phyloP scores from a whole-genome alignment of 2,329 filamentous ascomycete genomes.

The Aspergillus flavus region DNA sequence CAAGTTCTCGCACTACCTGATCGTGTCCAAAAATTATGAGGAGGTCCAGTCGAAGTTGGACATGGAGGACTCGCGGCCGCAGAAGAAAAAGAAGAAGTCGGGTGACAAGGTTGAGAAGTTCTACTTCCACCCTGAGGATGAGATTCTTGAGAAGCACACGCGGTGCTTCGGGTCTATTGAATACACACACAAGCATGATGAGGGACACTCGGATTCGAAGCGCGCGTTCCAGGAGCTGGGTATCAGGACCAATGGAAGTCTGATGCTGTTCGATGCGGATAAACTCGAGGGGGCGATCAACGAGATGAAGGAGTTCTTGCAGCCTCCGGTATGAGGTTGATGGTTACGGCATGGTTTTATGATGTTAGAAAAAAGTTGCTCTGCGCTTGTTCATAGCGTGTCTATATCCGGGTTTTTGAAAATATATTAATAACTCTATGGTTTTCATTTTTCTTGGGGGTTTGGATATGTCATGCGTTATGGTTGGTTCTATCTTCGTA shows the following conservation, averaged over 20 bases:
- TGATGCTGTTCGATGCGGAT: conserved; percentile 81
- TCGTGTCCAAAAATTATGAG: conserved; percentile 88
- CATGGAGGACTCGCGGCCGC: conserved; percentile 61
- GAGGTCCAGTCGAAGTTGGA: conserved; percentile 84
- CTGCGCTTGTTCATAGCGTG: conserved; percentile 7
- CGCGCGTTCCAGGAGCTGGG: conserved; percentile 92
- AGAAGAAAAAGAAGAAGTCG: conserved; percentile 67
- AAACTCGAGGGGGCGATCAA: conserved; percentile 78
- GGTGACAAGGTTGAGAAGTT: conserved; percentile 62
- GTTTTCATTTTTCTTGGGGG: not conserved
- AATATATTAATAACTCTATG: conserved; percentile 6
- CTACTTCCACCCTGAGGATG: conserved; percentile 96
- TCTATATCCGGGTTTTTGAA: not conserved
- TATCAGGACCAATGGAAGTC: conserved; percentile 77
- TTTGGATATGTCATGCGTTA: not conserved
- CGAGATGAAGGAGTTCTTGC: conserved; percentile 74
- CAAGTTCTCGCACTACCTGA: conserved; percentile 87
- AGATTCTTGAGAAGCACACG: conserved; percentile 78
- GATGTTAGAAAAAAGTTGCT: conserved; percentile 7
- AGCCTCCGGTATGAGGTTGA: conserved; percentile 46
- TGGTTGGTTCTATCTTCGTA: conserved; percentile 1
- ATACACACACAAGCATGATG: conserved; percentile 76
- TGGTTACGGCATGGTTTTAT: conserved; percentile 6
- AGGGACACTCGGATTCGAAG: conserved; percentile 85
- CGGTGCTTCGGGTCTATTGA: conserved; percentile 70